Percentiles rank a stretch among this genome's conserved stretches.
Evolutionary conservation across 371 early-diverging fungal genomes (phyloP).

Genomic region (Mortierella sp.): DNA sequence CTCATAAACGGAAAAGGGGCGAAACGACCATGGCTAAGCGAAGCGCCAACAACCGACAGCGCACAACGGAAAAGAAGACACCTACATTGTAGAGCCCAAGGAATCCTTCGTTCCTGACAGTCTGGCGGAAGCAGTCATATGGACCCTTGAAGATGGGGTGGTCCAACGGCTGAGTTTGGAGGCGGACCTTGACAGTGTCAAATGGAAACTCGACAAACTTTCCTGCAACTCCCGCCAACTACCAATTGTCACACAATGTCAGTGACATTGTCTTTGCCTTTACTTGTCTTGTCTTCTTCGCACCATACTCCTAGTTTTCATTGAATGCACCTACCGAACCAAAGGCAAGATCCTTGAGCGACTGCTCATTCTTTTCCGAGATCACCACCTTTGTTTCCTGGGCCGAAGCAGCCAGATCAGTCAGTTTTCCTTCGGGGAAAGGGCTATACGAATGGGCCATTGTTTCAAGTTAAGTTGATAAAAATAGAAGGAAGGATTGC

Average conservation of each 20-base stretch:
- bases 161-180: constrained; percentile 88
- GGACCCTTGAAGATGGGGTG: constrained; percentile 83
- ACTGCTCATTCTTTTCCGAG: constrained; percentile 53
- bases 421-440: constrained; percentile 43
- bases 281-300: too few species aligned
- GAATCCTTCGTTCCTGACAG: constrained; percentile 78
- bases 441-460: constrained; percentile 56
- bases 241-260: constrained; percentile 4
- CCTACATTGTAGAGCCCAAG: constrained; percentile 83
- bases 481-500: constrained; percentile 1
- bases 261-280: too few species aligned
- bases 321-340: constrained; percentile 47
- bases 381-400: constrained; percentile 50
- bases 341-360: constrained; percentile 55
- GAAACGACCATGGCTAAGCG: background rate
- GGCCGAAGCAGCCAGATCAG: constrained; percentile 42
- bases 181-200: constrained; percentile 96
- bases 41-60: background rate
- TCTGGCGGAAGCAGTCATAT: constrained; percentile 82
- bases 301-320: background rate
- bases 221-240: constrained; percentile 90
- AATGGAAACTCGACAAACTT: constrained; percentile 97
- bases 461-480: background rate
- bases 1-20: background rate
- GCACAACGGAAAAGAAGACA: too few species aligned